Conservation (phyloP, 179 eudicot genomes). For the Patellifolia procumbens region DNA sequence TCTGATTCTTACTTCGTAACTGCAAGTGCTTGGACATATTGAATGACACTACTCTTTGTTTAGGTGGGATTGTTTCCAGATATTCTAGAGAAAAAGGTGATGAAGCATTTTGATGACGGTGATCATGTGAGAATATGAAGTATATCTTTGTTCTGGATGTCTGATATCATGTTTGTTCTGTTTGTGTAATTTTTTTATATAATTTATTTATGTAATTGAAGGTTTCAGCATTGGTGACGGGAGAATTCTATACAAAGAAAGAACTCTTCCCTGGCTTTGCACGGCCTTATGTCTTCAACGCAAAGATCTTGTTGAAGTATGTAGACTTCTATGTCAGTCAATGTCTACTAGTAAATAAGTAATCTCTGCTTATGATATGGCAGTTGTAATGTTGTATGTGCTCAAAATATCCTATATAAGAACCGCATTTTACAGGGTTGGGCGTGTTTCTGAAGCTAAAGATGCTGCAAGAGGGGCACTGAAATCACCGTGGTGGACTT, state of each 20-base stretch:
- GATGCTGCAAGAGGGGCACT: slow-evolving; percentile 92
- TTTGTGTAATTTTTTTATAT: background rate
- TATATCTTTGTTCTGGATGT: slow-evolving; percentile 1
- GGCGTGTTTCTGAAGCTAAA: slow-evolving; percentile 82
- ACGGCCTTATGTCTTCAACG: slow-evolving; percentile 88
- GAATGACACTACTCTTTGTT: slow-evolving; percentile 19
- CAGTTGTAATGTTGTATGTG: background rate
- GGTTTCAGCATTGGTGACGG: slow-evolving; percentile 98
- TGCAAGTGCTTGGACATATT: background rate
- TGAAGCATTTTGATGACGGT: slow-evolving; percentile 70
- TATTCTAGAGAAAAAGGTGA: slow-evolving; percentile 72
- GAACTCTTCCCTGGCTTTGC: slow-evolving; percentile 98
- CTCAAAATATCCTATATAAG: background rate
- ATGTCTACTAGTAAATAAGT: background rate
- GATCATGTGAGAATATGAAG: slow-evolving; percentile 62
- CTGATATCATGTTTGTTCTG: background rate
- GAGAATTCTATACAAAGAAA: slow-evolving; percentile 81
- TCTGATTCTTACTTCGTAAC: background rate
- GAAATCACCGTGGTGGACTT: slow-evolving; percentile 99
- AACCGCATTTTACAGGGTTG: slow-evolving; percentile 52
- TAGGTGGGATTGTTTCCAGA: slow-evolving; percentile 99
- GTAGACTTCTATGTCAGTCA: slow-evolving; percentile 11
- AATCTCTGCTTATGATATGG: background rate
- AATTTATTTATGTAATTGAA: slow-evolving; percentile 23
- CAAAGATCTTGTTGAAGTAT: slow-evolving; percentile 78